Conservation (phyloP, 1,139 yeast species). For the Diutina mesorugosa region DNA sequence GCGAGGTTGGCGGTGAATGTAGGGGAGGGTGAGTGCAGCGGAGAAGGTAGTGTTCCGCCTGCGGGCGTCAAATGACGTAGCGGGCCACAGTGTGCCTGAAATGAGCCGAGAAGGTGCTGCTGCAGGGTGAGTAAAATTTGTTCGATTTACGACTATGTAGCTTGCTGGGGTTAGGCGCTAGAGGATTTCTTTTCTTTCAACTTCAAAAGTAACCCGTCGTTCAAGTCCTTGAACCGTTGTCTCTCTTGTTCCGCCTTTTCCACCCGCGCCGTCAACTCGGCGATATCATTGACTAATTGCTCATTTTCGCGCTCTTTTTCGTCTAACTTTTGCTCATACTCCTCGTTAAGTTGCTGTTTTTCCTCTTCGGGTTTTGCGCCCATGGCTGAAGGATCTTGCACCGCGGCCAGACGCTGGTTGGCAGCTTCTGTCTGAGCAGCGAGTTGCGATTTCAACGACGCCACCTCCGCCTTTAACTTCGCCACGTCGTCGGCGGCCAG, state of each 20-base stretch:
- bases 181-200: neutral
- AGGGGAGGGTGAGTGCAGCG: neutral
- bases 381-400: neutral
- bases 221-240: neutral
- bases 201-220: neutral
- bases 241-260: neutral
- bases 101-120: neutral
- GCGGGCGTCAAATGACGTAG: neutral
- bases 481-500: neutral
- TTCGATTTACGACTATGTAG: neutral
- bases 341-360: neutral
- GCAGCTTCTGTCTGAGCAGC: neutral
- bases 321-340: neutral
- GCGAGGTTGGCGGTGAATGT: neutral
- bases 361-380: neutral
- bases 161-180: neutral
- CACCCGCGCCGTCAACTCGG: neutral
- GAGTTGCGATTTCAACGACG: neutral
- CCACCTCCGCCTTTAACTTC: neutral
- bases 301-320: neutral
- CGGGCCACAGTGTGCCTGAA: neutral
- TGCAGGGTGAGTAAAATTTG: neutral
- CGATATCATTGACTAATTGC: neutral
- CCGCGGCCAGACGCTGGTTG: neutral
- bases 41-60: neutral